Percentiles rank a stretch among this genome's conserved stretches.
These are phyloP conservation scores for Triangularia verruculosa DNA, from an alignment of 2,329 filamentous ascomycete species.

Conservation along the genomic window DNA sequence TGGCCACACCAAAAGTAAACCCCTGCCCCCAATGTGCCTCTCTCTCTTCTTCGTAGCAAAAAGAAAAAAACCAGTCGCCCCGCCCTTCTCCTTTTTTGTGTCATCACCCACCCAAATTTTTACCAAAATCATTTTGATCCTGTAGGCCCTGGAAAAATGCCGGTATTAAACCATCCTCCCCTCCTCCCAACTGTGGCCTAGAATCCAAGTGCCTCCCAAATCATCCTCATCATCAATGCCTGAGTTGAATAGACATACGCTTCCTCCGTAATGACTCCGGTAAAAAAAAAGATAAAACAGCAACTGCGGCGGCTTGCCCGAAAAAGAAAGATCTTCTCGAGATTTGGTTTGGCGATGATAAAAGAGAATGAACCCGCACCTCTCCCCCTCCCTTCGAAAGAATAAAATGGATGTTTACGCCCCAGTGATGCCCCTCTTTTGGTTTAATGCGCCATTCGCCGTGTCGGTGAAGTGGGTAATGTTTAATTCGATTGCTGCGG, in stretches of 20 bases:
- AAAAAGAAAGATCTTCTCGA: constrained; percentile 11
- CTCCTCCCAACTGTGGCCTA: not conserved
- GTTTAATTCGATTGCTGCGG: constrained; percentile 17
- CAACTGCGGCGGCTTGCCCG: constrained; percentile 8
- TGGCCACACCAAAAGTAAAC: not conserved
- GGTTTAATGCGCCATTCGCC: constrained; percentile 44
- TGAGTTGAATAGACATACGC: constrained; percentile 11
- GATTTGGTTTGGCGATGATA: constrained; percentile 4
- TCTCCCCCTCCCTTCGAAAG: constrained; percentile 10
- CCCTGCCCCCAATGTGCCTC: not conserved
- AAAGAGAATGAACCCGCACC: constrained; percentile 11
- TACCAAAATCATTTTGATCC: not conserved
- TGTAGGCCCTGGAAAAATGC: not conserved
- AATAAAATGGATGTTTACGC: constrained; percentile 26
- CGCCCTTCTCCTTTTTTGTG: not conserved
- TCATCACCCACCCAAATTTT: not conserved
- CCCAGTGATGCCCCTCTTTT: constrained; percentile 33
- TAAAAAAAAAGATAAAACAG: not conserved
- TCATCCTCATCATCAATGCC: constrained; percentile 1
- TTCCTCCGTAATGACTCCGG: not conserved
- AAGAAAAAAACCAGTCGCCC: not conserved
- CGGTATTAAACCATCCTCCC: not conserved
- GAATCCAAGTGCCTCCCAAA: not conserved
- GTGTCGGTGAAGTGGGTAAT: constrained; percentile 30
- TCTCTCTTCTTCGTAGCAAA: not conserved